A percentile compares a stretch with the other conserved stretches of the same genome.
Evolutionary conservation across 176 grass and related monocot species (phyloP).

Genomic region (barley (Hordeum vulgare)): DNA sequence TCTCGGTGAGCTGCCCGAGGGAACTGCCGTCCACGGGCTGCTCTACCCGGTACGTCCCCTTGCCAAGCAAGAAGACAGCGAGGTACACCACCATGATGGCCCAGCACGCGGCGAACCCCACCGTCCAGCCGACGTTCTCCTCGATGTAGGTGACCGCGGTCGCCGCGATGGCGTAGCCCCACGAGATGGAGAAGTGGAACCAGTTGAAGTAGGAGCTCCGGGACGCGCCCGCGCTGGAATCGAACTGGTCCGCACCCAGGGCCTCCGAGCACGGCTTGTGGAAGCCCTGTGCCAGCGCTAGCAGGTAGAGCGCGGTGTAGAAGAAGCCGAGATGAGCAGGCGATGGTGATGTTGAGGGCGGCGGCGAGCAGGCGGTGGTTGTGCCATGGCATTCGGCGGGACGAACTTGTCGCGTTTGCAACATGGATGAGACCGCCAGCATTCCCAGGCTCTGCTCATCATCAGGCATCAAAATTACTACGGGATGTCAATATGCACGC

Average conservation of each 20-base stretch:
- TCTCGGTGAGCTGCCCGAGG: background rate
- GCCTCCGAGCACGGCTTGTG: slow-evolving; percentile 54
- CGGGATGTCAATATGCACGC: background rate
- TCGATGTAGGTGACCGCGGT: slow-evolving; percentile 40
- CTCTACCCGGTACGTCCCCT: slow-evolving; percentile 14
- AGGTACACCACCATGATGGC: slow-evolving; percentile 34
- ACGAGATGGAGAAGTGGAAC: slow-evolving; percentile 55
- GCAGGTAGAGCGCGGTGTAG: slow-evolving; percentile 53
- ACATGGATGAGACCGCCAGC: slow-evolving; percentile 40
- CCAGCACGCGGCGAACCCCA: slow-evolving; percentile 49
- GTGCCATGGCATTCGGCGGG: background rate
- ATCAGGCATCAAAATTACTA: background rate
- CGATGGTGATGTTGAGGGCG: background rate
- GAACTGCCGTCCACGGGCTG: background rate
- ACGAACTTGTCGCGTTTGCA: background rate
- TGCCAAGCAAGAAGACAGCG: slow-evolving; percentile 34
- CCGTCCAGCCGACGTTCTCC: slow-evolving; percentile 57
- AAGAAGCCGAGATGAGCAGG: slow-evolving; percentile 1
- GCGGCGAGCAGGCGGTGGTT: background rate
- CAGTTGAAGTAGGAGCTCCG: slow-evolving; percentile 74
- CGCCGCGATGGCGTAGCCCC: slow-evolving; percentile 20
- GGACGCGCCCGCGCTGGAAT: background rate
- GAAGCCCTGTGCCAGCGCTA: slow-evolving; percentile 59
- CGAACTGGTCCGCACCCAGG: slow-evolving; percentile 68
- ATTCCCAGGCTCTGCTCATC: slow-evolving; percentile 46